Base-by-base conservation (phyloP, 345 rosid genomes). In the Combretum micranthum region DNA sequence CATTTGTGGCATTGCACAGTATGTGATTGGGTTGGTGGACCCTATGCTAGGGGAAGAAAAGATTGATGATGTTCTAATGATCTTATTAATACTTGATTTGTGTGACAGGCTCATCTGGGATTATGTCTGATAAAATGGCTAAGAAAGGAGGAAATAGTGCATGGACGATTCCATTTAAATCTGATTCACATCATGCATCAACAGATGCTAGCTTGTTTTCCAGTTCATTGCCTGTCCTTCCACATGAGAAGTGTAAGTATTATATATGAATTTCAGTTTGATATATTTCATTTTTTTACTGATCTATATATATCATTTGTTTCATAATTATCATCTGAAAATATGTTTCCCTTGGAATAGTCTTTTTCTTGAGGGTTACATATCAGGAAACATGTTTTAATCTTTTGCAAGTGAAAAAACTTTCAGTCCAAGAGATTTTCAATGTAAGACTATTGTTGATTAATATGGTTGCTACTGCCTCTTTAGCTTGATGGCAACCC, bases 141-240 rank as follows among this genome's bases (percentile, higher is more conserved):
- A 64, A 60, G 62, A 72, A 61, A 53, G 59, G 52, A 44, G 76
- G 68, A 52, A 68, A 66, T 69, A 68, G 73, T 69, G 75, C 76
- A 32, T 81, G 88, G 85, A 88, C 81, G 26, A 71, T 76, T 52
- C 72, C 78, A 15, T 57, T 22, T 22, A 75, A 80, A 62, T 64
- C 61, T 39, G 64, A 47, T 32, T 47, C 66, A 53, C 64, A 64
- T 71, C 72, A 63, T 55, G 63, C 84, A 17, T 64, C 88, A 20
- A 80, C 52, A 63, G 97, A 88, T 73, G 84, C 87, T 52, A 70
- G 83, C 79, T 59, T 87, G 71, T 91, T 91, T 71, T 91, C 98
- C 11, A 75, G 78, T 66, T 88, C 98, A 5, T 60, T 91, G 61
- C 98, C 95, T 20, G 88, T 88, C 63, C 83, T 91, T 62, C 86